Conservation (phyloP, 768 basidiomycete species). For the Terana coerulea region DNA sequence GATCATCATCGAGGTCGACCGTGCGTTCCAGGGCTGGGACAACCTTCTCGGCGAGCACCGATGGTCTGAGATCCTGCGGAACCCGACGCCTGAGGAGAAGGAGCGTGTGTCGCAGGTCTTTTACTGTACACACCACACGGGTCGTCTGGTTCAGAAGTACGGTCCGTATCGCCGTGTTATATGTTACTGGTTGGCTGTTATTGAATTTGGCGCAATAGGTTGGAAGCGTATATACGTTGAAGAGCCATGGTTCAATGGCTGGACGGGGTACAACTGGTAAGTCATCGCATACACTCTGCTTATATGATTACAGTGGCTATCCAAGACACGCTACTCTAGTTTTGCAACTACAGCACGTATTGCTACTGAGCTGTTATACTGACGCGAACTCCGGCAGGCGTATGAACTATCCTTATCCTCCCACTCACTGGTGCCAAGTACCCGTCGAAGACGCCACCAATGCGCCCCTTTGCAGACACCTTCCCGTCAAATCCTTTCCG, state of each 20-base stretch:
- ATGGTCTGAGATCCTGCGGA: slow-evolving; percentile 37
- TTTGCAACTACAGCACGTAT: too few species aligned
- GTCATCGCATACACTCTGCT: too few species aligned
- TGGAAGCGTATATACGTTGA: slow-evolving; percentile 45
- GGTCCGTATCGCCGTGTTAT: slow-evolving; percentile 30
- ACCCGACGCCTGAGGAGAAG: slow-evolving; percentile 28
- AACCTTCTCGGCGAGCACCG: slow-evolving; percentile 38
- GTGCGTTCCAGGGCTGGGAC: slow-evolving; percentile 29
- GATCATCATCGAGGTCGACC: slow-evolving; percentile 41
- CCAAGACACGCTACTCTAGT: too few species aligned
- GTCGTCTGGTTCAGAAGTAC: slow-evolving; percentile 40
- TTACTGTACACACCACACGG: slow-evolving; percentile 35
- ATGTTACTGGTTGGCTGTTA: background rate
- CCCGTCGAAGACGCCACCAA: slow-evolving; percentile 38
- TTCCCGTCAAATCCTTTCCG: slow-evolving; percentile 32
- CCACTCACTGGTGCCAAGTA: slow-evolving; percentile 33
- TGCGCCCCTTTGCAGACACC: slow-evolving; percentile 37
- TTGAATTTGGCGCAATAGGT: slow-evolving; percentile 25
- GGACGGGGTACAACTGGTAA: too few species aligned
- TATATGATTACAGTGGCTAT: too few species aligned
- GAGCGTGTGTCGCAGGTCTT: slow-evolving; percentile 31
- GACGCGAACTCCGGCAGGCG: too few species aligned
- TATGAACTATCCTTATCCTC: slow-evolving; percentile 40
- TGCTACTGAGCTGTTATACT: too few species aligned
- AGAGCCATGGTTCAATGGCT: slow-evolving; percentile 39